These are phyloP conservation scores for Ceriops tagal DNA, from an alignment of 345 rosid genomes.

Conservation along the genomic window DNA sequence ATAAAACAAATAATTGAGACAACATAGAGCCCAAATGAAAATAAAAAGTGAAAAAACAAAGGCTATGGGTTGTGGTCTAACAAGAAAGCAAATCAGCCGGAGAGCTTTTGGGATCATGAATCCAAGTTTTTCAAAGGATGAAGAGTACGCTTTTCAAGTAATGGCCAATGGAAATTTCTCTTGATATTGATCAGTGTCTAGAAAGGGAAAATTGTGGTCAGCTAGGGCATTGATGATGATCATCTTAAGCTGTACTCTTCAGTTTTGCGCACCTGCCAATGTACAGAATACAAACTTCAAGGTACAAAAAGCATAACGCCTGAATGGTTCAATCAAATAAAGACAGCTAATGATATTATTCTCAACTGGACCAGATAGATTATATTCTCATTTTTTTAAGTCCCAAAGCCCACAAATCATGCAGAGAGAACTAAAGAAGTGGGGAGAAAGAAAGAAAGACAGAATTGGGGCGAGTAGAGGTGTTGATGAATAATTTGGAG, in stretches of 20 bases:
- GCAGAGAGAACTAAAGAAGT: constrained; percentile 22
- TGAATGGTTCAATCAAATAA: constrained; percentile 61
- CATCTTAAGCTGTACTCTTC: constrained; percentile 15
- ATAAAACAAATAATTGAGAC: too few relatives aligned
- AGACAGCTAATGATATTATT: constrained; percentile 41
- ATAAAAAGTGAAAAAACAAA: too few relatives aligned
- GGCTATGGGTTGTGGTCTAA: too few relatives aligned
- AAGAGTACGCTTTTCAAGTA: constrained; percentile 2
- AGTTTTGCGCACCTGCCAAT: constrained; percentile 31
- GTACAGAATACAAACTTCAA: constrained; percentile 44
- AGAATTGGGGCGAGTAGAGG: not conserved
- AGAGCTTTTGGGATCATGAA: not conserved
- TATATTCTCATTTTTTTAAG: constrained; percentile 14
- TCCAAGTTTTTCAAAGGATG: not conserved
- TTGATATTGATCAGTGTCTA: not conserved
- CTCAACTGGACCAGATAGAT: constrained; percentile 40
- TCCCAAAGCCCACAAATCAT: constrained; percentile 45
- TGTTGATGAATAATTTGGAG: constrained; percentile 7
- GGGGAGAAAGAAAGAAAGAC: not conserved
- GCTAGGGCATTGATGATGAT: constrained; percentile 23
- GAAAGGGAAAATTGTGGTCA: not conserved
- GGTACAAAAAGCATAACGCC: constrained; percentile 38
- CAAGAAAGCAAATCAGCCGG: too few relatives aligned
- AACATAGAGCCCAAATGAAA: too few relatives aligned
- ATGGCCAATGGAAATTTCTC: not conserved